Evolutionary conservation across 441 rosid genomes (phyloP).

Genomic region (Biscutella laevigata): DNA sequence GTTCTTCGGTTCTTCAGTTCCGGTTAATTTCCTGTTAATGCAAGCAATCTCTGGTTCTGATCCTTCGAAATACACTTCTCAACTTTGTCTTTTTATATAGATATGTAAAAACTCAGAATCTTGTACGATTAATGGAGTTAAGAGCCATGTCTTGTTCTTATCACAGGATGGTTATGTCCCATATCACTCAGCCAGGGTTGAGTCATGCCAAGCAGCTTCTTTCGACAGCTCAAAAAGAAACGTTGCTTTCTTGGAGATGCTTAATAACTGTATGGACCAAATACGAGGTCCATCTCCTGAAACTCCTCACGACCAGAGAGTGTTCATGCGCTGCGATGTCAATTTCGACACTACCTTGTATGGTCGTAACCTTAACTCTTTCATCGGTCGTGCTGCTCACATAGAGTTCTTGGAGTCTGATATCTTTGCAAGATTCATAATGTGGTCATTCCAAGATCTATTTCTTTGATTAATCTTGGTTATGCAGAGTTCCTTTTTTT

Average conservation of each 20-base stretch:
- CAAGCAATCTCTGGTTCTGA: not conserved
- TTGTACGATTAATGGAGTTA: not conserved
- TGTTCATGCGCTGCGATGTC: constrained; percentile 89
- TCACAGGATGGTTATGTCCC: constrained; percentile 94
- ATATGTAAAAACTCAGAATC: not conserved
- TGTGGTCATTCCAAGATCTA: constrained; percentile 93
- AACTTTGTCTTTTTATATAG: not conserved
- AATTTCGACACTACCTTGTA: constrained; percentile 66
- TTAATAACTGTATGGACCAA: constrained; percentile 82
- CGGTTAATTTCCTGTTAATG: too few relatives aligned
- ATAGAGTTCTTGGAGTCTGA: constrained; percentile 92
- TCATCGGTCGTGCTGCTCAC: constrained; percentile 94
- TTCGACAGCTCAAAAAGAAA: constrained; percentile 72
- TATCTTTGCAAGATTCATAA: constrained; percentile 68
- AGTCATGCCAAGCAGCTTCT: constrained; percentile 62
- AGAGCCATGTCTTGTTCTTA: not conserved
- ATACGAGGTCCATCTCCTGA: constrained; percentile 58
- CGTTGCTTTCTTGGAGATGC: constrained; percentile 72
- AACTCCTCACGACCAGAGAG: constrained; percentile 39
- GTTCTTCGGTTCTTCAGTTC: too few relatives aligned
- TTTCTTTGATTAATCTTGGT: constrained; percentile 35
- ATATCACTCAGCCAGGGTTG: constrained; percentile 88
- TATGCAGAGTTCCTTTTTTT: not conserved
- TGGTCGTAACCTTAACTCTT: constrained; percentile 70
- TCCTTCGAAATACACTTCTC: not conserved